Evolutionary conservation across 1,284 basidiomycete genomes (phyloP).

Genomic region (Taiwanofungus camphoratus): DNA sequence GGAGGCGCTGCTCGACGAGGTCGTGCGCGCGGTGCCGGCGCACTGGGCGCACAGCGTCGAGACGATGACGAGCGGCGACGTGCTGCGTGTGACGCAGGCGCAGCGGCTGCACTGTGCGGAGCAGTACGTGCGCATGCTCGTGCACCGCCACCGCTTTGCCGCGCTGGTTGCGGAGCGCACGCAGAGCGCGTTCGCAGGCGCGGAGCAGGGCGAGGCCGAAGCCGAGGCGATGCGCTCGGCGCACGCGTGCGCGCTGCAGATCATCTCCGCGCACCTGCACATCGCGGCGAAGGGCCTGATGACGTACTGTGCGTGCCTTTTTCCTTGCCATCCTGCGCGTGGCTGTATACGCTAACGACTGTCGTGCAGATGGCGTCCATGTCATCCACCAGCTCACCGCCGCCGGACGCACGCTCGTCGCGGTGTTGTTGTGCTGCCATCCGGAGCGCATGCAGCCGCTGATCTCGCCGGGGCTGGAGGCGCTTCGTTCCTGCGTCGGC

Average conservation of each 20-base stretch:
- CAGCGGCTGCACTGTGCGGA: conserved; percentile 80
- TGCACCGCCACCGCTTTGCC: conserved; percentile 71
- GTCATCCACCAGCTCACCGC: conserved; percentile 91
- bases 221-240: conserved; percentile 64
- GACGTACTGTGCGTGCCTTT: conserved; percentile 77
- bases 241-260: conserved; percentile 69
- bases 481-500: conserved; percentile 78
- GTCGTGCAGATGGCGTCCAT: conserved; percentile 82
- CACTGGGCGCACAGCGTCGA: conserved; percentile 79
- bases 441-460: conserved; percentile 61
- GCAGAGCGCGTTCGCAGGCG: conserved; percentile 33
- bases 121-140: conserved; percentile 78
- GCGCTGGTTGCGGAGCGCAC: conserved; percentile 62
- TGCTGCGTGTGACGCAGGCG: conserved; percentile 82
- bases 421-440: conserved; percentile 77
- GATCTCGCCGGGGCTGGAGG: conserved; percentile 77
- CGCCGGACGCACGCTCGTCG: conserved; percentile 84
- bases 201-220: conserved; percentile 57
- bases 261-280: conserved; percentile 77
- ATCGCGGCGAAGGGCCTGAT: conserved; percentile 84
- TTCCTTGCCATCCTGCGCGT: too few species aligned
- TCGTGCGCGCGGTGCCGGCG: conserved; percentile 61
- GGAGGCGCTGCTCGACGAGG: conserved; percentile 75
- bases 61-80: conserved; percentile 79
- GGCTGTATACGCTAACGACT: conserved; percentile 12